Conservation (phyloP, 306 rosid species). For the Inga laurina region DNA sequence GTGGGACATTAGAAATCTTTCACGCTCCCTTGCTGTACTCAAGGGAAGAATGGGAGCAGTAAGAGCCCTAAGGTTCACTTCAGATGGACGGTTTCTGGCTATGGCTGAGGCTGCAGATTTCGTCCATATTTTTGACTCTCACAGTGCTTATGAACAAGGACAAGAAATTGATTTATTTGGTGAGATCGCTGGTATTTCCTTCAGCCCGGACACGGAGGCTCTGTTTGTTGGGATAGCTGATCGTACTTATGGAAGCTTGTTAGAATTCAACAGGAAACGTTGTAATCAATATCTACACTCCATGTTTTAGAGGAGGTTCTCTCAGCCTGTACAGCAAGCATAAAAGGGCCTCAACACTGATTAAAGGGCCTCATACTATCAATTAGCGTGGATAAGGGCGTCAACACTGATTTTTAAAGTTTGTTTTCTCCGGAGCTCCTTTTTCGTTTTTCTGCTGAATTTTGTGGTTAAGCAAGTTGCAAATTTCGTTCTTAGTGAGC, state of each 20-base stretch:
- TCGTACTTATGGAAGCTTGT: conserved; percentile 79
- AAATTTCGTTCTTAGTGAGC: not conserved
- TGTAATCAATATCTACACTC: conserved; percentile 44
- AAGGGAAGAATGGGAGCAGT: conserved; percentile 97
- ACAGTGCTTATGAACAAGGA: conserved; percentile 49
- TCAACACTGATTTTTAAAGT: not conserved
- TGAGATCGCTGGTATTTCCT: conserved; percentile 86
- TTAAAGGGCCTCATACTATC: not conserved
- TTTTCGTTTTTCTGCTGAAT: not conserved
- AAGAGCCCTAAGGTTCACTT: conserved; percentile 70
- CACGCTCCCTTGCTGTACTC: conserved; percentile 68
- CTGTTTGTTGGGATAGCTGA: conserved; percentile 84
- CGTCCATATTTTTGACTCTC: conserved; percentile 67
- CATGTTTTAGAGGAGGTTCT: conserved; percentile 43
- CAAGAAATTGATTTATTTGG: conserved; percentile 94
- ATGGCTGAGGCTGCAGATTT: conserved; percentile 98
- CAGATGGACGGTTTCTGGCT: conserved; percentile 78
- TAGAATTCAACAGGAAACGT: conserved; percentile 70
- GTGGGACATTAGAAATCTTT: conserved; percentile 92
- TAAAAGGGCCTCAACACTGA: too few relatives aligned
- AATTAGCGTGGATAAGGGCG: not conserved
- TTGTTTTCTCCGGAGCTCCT: not conserved
- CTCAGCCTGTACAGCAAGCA: not conserved
- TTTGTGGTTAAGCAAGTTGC: not conserved
- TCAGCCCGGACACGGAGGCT: conserved; percentile 86